A percentile compares a stretch with the other conserved stretches of the same genome.
Conservation (phyloP, 208 protist species). For the Crithidia expoeki region DNA sequence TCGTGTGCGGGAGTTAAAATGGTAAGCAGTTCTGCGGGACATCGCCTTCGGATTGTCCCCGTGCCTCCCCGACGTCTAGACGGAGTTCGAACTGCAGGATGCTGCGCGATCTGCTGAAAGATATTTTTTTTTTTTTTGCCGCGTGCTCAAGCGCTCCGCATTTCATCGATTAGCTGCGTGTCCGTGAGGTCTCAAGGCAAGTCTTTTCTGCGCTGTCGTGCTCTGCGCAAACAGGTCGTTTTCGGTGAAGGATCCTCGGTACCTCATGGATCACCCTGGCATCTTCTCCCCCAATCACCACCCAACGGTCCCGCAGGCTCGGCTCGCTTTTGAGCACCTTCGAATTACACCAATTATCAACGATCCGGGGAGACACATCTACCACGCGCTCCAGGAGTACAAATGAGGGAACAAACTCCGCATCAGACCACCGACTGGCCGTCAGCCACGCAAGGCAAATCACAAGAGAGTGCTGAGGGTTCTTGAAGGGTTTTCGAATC, state of each 20-base stretch:
- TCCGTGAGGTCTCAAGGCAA: neutral
- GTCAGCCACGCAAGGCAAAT: constrained; percentile 3
- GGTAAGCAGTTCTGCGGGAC: neutral
- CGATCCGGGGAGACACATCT: neutral
- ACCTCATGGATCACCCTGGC: neutral
- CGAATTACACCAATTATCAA: constrained; percentile 7
- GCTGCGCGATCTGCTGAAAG: constrained; percentile 2
- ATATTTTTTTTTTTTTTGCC: neutral
- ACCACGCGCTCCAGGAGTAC: constrained; percentile 9
- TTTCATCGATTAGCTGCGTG: constrained; percentile 4
- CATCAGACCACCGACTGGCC: constrained; percentile 7
- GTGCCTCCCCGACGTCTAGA: neutral
- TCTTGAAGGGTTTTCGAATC: constrained; percentile 2
- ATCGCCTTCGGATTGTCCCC: constrained; percentile 6
- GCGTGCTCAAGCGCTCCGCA: constrained; percentile 3
- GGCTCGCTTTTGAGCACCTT: constrained; percentile 8
- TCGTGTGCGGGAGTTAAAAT: neutral
- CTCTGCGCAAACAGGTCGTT: constrained; percentile 10
- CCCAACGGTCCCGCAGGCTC: neutral
- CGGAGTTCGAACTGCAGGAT: neutral
- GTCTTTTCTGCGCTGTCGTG: constrained; percentile 6
- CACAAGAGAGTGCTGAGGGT: neutral
- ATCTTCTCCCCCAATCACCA: constrained; percentile 1
- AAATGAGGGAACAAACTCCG: neutral
- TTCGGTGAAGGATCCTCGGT: neutral